Evolutionary conservation across 1,139 yeast species (phyloP).

Genomic region (Pichia sp.): DNA sequence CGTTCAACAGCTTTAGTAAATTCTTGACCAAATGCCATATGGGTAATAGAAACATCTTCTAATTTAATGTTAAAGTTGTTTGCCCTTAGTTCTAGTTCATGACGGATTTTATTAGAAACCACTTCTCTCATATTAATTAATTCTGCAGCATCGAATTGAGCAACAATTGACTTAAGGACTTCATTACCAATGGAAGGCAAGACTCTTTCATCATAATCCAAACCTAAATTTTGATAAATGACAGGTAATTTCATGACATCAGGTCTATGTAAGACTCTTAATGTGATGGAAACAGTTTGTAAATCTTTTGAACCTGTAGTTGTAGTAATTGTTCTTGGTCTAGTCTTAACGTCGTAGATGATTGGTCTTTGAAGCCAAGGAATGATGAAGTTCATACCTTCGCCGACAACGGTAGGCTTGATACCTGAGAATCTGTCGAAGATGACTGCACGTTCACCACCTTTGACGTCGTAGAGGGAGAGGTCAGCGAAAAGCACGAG

Average conservation of each 20-base stretch:
- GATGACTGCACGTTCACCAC: slow-evolving; percentile 93
- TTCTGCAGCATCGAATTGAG: slow-evolving; percentile 98
- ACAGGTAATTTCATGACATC: slow-evolving; percentile 75
- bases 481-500: slow-evolving; percentile 62
- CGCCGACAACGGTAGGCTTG: slow-evolving; percentile 79
- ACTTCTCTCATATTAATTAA: slow-evolving; percentile 95
- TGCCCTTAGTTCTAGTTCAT: slow-evolving; percentile 80
- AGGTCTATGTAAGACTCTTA: slow-evolving; percentile 92
- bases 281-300: slow-evolving; percentile 90
- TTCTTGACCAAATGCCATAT: slow-evolving; percentile 94
- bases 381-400: slow-evolving; percentile 90
- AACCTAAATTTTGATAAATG: slow-evolving; percentile 86
- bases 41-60: slow-evolving; percentile 97
- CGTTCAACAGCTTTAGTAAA: slow-evolving; percentile 98
- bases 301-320: slow-evolving; percentile 96
- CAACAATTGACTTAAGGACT: slow-evolving; percentile 89
- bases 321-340: slow-evolving; percentile 88
- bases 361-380: slow-evolving; percentile 97
- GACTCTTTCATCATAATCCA: slow-evolving; percentile 95
- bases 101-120: slow-evolving; percentile 83
- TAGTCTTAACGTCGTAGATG: slow-evolving; percentile 84
- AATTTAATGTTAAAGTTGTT: slow-evolving; percentile 81
- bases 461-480: slow-evolving; percentile 86
- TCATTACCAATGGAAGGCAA: slow-evolving; percentile 97
- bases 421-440: slow-evolving; percentile 92